Conservation (phyloP, 2,329 filamentous ascomycete species). For the Trichoderma sp. region DNA sequence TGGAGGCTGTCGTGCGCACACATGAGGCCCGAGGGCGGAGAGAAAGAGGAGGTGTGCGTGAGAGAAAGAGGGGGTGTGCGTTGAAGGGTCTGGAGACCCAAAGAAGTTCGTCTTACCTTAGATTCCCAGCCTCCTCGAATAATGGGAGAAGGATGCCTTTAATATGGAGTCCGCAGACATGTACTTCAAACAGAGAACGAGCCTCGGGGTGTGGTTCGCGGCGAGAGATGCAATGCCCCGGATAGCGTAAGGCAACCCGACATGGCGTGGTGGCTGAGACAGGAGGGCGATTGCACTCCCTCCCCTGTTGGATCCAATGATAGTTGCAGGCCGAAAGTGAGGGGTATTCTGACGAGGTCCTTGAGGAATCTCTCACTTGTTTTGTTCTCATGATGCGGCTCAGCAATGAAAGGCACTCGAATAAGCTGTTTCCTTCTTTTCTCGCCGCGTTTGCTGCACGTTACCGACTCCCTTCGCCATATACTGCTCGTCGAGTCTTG, state of each 20-base stretch:
- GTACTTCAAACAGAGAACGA: no score
- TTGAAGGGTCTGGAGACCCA: conserved; percentile 5
- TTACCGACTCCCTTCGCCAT: not conserved
- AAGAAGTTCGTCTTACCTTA: conserved; percentile 11
- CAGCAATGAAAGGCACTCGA: not conserved
- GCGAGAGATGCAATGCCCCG: not conserved
- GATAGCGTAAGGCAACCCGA: conserved; percentile 14
- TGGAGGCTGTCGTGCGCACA: not conserved
- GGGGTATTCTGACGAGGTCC: conserved; percentile 11
- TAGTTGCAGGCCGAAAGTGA: conserved; percentile 9
- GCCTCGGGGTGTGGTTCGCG: not conserved
- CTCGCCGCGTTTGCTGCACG: not conserved
- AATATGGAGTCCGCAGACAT: not conserved
- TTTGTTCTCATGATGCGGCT: conserved; percentile 5
- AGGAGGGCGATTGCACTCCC: conserved; percentile 1
- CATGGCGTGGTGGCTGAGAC: conserved; percentile 19
- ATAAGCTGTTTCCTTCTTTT: conserved; percentile 1
- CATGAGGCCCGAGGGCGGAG: conserved; percentile 10
- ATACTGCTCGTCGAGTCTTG: not conserved
- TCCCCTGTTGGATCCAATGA: conserved; percentile 1
- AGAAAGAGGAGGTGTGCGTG: not conserved
- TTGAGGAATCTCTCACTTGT: not conserved
- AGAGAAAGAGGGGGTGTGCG: not conserved
- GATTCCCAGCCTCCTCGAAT: conserved; percentile 7
- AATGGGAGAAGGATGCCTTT: not conserved